Percentiles rank a stretch among this genome's conserved stretches.
Evolutionary conservation across 179 eudicot genomes (phyloP).

Genomic region (Beta lomatogona): DNA sequence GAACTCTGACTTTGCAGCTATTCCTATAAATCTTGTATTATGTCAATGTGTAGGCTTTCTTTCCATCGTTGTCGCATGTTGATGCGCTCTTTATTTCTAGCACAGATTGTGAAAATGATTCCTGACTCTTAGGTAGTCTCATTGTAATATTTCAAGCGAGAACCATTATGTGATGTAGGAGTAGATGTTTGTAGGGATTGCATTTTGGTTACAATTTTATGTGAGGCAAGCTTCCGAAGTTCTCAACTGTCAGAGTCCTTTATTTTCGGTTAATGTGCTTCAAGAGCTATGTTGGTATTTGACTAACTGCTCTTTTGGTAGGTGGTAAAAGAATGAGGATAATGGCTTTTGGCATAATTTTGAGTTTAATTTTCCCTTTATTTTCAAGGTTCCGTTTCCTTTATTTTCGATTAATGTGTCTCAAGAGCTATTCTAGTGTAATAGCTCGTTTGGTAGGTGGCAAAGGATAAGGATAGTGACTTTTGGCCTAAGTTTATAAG

Average conservation of each 20-base stretch:
- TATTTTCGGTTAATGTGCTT: too few species aligned
- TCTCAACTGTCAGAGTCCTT: background rate
- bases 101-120: conserved; percentile 29
- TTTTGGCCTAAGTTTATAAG: too few species aligned
- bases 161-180: conserved; percentile 9
- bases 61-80: background rate
- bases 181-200: background rate
- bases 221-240: background rate
- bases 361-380: too few species aligned
- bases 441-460: too few species aligned
- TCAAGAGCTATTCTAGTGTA: too few species aligned
- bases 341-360: too few species aligned
- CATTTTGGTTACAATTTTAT: background rate
- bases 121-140: conserved; percentile 17
- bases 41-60: conserved; percentile 22
- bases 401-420: too few species aligned
- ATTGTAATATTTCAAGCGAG: conserved; percentile 8
- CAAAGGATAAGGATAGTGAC: too few species aligned
- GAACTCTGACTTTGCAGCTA: conserved; percentile 23
- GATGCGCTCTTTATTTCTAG: conserved; percentile 5
- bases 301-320: too few species aligned
- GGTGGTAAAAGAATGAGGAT: too few species aligned
- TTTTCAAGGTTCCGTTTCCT: too few species aligned
- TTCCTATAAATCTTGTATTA: conserved; percentile 11
- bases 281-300: background rate